Evolutionary conservation across 305 asterid species (phyloP), one percentile per base, ranked within the genome.

Genomic region (Nicotiana rustica): DNA sequence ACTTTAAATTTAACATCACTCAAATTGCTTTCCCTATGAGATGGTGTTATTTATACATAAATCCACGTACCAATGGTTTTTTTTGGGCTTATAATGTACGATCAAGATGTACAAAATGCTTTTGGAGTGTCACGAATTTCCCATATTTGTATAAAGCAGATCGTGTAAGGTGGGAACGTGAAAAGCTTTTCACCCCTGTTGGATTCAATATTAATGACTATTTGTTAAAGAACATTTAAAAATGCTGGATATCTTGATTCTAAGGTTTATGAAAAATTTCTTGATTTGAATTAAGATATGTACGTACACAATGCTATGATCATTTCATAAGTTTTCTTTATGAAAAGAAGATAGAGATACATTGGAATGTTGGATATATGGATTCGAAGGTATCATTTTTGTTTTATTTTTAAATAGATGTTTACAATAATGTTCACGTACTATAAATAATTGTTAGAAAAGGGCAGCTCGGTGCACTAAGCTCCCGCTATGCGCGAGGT

Each of bases 51-150:
- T 18, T 93, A 81, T 92, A 86, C 87, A 82, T 92, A 31, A 86
- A 83, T 84, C 85, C 79, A 0, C 67, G 19, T 2, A 85, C 75
- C 57, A 84, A 91, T 4, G 97, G 97, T 0, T 94, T 94, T 85
- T 92, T 94, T 76, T 94, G 96, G 97, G 98, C 90, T 0, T 94
- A 90, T 52, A 87, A 93, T 14, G 93, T 92, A 25, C 89, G 96
- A 61, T 87, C 93, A 31, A 84, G 89, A 85, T 94, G 98, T 88
- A 90, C 90, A 64, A 89, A 86, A 88, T 93, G 98, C 82, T 91
- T 92, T 47, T 93, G 98, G 98, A 92, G 94, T 89, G 87, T 94
- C 55, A 81, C 88, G 41, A 85, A 76, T 55, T 83, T 84, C 12
- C 93, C 96, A 0, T 85, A 88, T 1, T 76, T 94, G 71, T 94